phyloP scores from a whole-genome alignment of 129 eudicot genomes.

The Pseudognaphalium luteoalbum region DNA sequence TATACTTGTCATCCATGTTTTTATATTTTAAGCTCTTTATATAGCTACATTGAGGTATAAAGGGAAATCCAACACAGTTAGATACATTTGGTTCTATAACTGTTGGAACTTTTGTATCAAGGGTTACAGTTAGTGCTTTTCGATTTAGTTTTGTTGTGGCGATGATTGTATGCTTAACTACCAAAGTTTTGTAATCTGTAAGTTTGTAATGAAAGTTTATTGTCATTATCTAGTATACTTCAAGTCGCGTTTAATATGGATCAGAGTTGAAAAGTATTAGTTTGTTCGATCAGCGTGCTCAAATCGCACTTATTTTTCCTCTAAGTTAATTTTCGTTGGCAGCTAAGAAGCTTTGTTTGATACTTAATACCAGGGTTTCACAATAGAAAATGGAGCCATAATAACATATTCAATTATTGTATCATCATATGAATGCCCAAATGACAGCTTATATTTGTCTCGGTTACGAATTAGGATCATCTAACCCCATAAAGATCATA shows the following conservation, averaged over 20 bases:
- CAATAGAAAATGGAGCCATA: neutral
- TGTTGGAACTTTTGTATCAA: neutral
- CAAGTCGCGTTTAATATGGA: neutral
- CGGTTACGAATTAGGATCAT: constrained; percentile 16
- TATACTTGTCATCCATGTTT: neutral
- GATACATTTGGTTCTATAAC: neutral
- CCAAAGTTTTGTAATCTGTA: neutral
- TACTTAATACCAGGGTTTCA: neutral
- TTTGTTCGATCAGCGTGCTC: neutral
- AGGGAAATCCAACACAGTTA: neutral
- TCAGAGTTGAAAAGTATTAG: neutral
- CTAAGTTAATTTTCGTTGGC: neutral
- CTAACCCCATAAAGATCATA: neutral
- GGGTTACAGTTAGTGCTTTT: neutral
- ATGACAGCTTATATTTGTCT: neutral
- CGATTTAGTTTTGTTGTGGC: neutral
- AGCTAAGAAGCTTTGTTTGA: neutral
- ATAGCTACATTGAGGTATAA: neutral
- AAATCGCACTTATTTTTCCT: neutral
- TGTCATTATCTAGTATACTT: neutral
- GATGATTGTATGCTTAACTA: neutral
- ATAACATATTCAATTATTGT: neutral
- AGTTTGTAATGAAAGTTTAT: neutral
- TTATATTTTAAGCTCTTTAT: neutral
- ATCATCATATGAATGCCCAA: neutral